Percentiles rank a stretch among this genome's conserved stretches.
phyloP scores from a whole-genome alignment of 306 rosid species.

The Astragalus glycyphyllos region DNA sequence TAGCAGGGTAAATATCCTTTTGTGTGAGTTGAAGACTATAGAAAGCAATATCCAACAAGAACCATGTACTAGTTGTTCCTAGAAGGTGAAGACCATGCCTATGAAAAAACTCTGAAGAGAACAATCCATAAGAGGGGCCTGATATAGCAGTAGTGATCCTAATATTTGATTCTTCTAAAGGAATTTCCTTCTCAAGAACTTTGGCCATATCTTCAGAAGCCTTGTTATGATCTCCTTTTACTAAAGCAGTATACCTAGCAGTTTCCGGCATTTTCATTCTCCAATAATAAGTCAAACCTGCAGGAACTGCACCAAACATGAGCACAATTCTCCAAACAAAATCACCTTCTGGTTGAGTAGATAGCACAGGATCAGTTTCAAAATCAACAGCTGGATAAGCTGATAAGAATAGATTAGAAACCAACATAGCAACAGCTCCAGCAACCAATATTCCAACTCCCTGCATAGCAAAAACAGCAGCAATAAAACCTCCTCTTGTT shows the following conservation, averaged over 20 bases:
- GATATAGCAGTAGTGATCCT: neutral
- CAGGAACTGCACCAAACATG: conserved; percentile 71
- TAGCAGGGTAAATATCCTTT: conserved; percentile 68
- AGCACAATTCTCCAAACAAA: conserved; percentile 72
- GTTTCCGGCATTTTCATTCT: conserved; percentile 73
- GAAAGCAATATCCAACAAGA: conserved; percentile 71
- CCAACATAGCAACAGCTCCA: conserved; percentile 58
- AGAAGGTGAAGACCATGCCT: conserved; percentile 64
- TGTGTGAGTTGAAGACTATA: conserved; percentile 65
- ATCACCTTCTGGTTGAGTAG: conserved; percentile 61
- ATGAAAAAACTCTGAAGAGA: conserved; percentile 52
- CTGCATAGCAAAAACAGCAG: conserved; percentile 79
- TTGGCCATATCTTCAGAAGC: conserved; percentile 65
- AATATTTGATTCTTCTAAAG: conserved; percentile 30
- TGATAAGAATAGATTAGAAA: conserved; percentile 43
- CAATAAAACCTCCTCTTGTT: conserved; percentile 65
- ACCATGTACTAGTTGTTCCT: conserved; percentile 73
- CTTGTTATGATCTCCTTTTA: conserved; percentile 58
- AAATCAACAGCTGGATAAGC: conserved; percentile 44
- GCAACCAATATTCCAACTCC: conserved; percentile 72
- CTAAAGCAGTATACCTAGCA: conserved; percentile 70
- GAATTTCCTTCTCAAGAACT: conserved; percentile 49
- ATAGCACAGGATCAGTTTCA: conserved; percentile 28
- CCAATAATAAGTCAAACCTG: conserved; percentile 58
- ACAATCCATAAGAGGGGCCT: conserved; percentile 50